Percentiles rank a stretch among this genome's conserved stretches.
phyloP scores from a whole-genome alignment of 306 rosid genomes.

The Casuarina cunninghamiana region DNA sequence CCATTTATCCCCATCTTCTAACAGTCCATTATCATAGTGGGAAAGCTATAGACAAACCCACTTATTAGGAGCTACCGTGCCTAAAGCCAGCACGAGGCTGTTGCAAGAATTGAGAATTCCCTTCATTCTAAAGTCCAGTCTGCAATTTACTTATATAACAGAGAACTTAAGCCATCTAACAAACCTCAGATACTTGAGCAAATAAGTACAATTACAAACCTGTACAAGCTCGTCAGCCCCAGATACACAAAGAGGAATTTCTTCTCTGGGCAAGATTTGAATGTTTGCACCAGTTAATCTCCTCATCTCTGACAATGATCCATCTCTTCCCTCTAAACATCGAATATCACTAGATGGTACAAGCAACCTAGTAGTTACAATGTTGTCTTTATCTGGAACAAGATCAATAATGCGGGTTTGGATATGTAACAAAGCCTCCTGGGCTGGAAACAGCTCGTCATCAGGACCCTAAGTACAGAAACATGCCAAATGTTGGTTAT shows the following conservation, averaged over 20 bases:
- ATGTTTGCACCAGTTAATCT: conserved; percentile 79
- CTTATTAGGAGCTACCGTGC: conserved; percentile 4
- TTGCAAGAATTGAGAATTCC: conserved; percentile 26
- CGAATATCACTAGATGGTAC: conserved; percentile 70
- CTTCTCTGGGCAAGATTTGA: conserved; percentile 80
- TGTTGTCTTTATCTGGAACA: conserved; percentile 68
- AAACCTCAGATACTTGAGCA: conserved; percentile 10
- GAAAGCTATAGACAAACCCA: not conserved
- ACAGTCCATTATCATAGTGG: not conserved
- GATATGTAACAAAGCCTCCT: conserved; percentile 96
- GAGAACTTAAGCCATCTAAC: conserved; percentile 11
- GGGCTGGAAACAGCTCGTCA: conserved; percentile 96
- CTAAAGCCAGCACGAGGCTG: conserved; percentile 9
- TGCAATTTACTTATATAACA: conserved; percentile 15
- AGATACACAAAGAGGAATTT: conserved; percentile 66
- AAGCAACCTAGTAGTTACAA: conserved; percentile 84
- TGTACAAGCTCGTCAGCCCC: conserved; percentile 76
- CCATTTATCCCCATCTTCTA: not conserved
- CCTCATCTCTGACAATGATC: conserved; percentile 73
- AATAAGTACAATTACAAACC: conserved; percentile 57
- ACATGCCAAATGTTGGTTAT: conserved; percentile 28
- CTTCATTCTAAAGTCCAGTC: conserved; percentile 21
- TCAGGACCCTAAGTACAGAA: conserved; percentile 74
- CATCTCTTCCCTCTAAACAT: conserved; percentile 91
- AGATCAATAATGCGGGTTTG: conserved; percentile 89